Conservation (phyloP, 176 grass and related monocot genomes). For the Aegilops sharonensis region DNA sequence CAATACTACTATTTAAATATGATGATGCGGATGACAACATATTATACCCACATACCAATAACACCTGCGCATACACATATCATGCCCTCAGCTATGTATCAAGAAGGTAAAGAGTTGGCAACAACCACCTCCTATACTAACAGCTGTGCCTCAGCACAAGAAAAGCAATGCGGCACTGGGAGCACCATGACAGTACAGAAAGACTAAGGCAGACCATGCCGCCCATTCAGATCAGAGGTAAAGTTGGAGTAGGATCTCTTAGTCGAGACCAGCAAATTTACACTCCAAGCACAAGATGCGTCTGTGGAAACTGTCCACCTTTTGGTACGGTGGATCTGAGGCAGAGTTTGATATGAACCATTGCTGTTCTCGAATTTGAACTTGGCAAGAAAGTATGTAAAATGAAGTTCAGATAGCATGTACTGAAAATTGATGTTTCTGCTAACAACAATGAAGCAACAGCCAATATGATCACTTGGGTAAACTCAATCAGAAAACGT, state of each 20-base stretch:
- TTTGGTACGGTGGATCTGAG: neutral
- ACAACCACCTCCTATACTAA: neutral
- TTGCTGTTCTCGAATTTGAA: neutral
- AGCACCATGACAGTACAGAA: neutral
- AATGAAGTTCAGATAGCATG: neutral
- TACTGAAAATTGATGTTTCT: neutral
- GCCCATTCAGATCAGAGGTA: neutral
- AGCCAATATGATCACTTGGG: neutral
- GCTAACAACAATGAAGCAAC: neutral
- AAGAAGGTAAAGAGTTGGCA: neutral
- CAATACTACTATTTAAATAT: conserved; percentile 2
- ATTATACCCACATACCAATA: neutral
- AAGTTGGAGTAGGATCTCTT: neutral
- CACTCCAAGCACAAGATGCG: neutral
- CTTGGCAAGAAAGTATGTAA: neutral
- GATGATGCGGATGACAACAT: neutral
- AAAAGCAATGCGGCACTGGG: neutral
- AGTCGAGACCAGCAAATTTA: neutral
- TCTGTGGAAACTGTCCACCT: neutral
- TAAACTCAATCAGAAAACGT: neutral
- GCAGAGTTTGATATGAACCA: neutral
- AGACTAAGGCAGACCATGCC: conserved; percentile 1
- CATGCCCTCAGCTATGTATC: neutral
- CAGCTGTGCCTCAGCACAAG: neutral
- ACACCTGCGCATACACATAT: neutral